Conservation (phyloP, 495 filamentous ascomycete genomes). For the Penicilliopsis zonata region DNA sequence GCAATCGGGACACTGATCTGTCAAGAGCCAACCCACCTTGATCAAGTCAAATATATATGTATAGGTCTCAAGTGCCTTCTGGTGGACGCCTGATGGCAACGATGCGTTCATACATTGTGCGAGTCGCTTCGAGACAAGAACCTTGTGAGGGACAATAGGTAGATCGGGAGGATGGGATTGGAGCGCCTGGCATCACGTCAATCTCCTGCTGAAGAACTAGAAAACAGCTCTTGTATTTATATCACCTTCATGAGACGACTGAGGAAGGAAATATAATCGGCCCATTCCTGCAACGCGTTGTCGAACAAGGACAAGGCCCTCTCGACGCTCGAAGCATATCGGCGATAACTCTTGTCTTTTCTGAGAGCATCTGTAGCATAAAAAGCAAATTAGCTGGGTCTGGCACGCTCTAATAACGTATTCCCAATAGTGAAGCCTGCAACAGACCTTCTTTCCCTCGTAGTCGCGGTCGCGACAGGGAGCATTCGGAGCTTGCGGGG, state of each 20-base stretch:
- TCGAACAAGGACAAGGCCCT: constrained; percentile 85
- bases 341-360: constrained; percentile 84
- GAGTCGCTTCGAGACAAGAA: constrained; percentile 74
- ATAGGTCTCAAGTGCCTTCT: constrained; percentile 93
- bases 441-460: constrained; percentile 39
- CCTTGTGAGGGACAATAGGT: constrained; percentile 68
- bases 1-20: too few species aligned
- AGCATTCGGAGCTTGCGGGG: constrained; percentile 66
- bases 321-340: constrained; percentile 83
- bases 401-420: constrained; percentile 1
- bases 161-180: constrained; percentile 70
- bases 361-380: constrained; percentile 49
- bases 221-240: too few species aligned
- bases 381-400: constrained; percentile 1
- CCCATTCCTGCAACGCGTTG: constrained; percentile 92
- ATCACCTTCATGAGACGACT: constrained; percentile 79
- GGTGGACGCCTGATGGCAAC: constrained; percentile 94
- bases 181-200: constrained; percentile 50
- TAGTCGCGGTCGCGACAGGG: constrained; percentile 49
- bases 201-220: constrained; percentile 1
- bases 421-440: not conserved
- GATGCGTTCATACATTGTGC: constrained; percentile 91
- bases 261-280: constrained; percentile 96
- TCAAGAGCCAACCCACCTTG: constrained; percentile 14
- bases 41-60: constrained; percentile 60